A percentile compares a stretch with the other conserved stretches of the same genome.
Conservation (phyloP, 179 eudicot species). For the Pouteria campechiana region DNA sequence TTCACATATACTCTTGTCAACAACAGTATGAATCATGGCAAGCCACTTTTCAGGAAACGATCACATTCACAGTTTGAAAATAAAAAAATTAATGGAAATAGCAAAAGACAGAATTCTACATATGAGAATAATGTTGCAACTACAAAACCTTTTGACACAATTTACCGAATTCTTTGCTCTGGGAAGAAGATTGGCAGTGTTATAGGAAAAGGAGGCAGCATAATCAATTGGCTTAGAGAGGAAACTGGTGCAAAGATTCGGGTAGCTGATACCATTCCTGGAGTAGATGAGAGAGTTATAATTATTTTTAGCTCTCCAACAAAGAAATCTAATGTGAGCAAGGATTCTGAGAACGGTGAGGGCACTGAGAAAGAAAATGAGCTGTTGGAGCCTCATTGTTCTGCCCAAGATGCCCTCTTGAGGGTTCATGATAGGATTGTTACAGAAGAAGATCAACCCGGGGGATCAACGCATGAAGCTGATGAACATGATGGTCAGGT, state of each 20-base stretch:
- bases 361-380: slow-evolving; percentile 15
- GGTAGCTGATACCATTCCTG: slow-evolving; percentile 61
- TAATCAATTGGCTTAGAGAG: slow-evolving; percentile 60
- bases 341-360: slow-evolving; percentile 1
- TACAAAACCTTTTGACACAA: slow-evolving; percentile 49
- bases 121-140: slow-evolving; percentile 28
- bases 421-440: slow-evolving; percentile 66
- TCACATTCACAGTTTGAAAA: slow-evolving; percentile 38
- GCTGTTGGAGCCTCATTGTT: slow-evolving; percentile 45
- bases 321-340: slow-evolving; percentile 9
- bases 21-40: no score
- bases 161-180: slow-evolving; percentile 63
- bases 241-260: slow-evolving; percentile 64
- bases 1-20: no score
- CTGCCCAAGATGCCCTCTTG: slow-evolving; percentile 76
- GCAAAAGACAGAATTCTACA: slow-evolving; percentile 25
- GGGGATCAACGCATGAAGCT: slow-evolving; percentile 25
- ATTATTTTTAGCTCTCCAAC: slow-evolving; percentile 53
- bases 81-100: slow-evolving; percentile 40
- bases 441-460: slow-evolving; percentile 51
- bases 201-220: slow-evolving; percentile 78
- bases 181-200: slow-evolving; percentile 67
- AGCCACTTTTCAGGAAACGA: slow-evolving; percentile 32
- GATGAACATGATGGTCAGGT: slow-evolving; percentile 24
- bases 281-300: slow-evolving; percentile 75